Evolutionary conservation across 805 yeast species (phyloP).

Genomic region (Suhomyces kilbournensis): DNA sequence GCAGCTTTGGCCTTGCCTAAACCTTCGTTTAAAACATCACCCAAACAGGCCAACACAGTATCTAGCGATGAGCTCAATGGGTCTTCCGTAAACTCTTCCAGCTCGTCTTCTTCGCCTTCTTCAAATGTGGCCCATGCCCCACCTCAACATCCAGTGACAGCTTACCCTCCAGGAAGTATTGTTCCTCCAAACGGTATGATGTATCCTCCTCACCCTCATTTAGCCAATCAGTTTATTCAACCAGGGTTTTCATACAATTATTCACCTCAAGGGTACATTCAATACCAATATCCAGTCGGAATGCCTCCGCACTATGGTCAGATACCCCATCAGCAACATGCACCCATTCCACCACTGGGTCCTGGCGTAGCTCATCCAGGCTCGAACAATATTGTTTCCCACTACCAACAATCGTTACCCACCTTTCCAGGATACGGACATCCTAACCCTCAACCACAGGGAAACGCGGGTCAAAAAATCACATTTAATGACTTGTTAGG

Average conservation of each 20-base stretch:
- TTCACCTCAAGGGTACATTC: conserved; percentile 32
- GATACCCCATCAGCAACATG: background rate
- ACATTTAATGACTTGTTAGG: conserved; percentile 40
- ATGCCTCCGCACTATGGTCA: conserved; percentile 2
- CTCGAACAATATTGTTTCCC: conserved; percentile 7
- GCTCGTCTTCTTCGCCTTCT: conserved; percentile 2
- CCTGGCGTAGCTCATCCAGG: background rate
- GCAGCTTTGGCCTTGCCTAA: conserved; percentile 55
- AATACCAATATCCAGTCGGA: conserved; percentile 25
- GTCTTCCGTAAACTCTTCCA: background rate
- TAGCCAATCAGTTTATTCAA: conserved; percentile 16
- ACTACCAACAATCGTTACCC: conserved; percentile 10
- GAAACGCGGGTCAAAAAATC: conserved; percentile 32
- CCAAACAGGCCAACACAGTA: conserved; percentile 11
- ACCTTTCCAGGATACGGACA: conserved; percentile 3
- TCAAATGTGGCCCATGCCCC: conserved; percentile 5
- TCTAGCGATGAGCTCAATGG: background rate
- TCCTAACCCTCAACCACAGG: background rate
- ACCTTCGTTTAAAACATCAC: conserved; percentile 45
- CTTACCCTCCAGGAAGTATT: conserved; percentile 25
- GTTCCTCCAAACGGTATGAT: conserved; percentile 1
- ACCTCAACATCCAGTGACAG: conserved; percentile 32
- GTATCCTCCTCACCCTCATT: conserved; percentile 6
- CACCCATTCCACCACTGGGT: conserved; percentile 6
- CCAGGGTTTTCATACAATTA: conserved; percentile 32